Evolutionary conservation across 2,329 filamentous ascomycete genomes (phyloP).

Genomic region (Aspergillus alliaceus): DNA sequence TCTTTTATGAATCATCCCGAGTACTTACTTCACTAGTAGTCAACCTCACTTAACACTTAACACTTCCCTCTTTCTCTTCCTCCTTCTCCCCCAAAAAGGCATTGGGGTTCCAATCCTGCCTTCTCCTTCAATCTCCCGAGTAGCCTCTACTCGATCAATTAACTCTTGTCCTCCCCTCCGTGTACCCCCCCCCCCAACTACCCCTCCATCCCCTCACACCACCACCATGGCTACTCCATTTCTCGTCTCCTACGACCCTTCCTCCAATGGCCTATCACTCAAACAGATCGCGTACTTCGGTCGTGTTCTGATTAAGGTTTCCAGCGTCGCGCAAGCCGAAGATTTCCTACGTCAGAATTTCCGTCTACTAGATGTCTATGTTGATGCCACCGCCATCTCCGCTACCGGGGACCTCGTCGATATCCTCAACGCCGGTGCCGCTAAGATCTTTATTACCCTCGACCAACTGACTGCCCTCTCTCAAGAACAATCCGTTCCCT

Average conservation of each 20-base stretch:
- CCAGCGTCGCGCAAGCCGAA: constrained; percentile 38
- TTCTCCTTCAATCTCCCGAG: background rate
- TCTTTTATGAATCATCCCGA: background rate
- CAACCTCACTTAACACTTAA: no score
- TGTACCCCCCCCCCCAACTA: background rate
- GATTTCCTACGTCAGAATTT: constrained; percentile 60
- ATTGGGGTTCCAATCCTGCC: background rate
- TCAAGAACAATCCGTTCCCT: constrained; percentile 51
- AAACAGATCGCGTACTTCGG: constrained; percentile 60
- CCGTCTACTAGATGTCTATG: constrained; percentile 61
- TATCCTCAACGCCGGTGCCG: constrained; percentile 80
- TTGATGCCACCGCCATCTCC: constrained; percentile 72
- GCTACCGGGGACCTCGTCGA: constrained; percentile 72
- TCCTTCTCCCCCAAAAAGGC: background rate
- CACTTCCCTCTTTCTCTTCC: background rate
- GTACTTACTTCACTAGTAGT: constrained; percentile 14
- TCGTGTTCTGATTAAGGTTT: constrained; percentile 56
- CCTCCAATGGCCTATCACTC: constrained; percentile 52
- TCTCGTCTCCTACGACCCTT: constrained; percentile 43
- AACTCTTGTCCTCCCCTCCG: background rate
- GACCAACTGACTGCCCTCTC: constrained; percentile 63
- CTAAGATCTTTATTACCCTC: constrained; percentile 77
- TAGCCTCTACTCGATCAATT: background rate
- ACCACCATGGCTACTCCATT: constrained; percentile 43
- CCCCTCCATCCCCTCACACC: background rate